Evolutionary conservation across 1,284 basidiomycete genomes (phyloP), one percentile per base, ranked within the genome.

Genomic region (Austroboletus novae-zelandiae): DNA sequence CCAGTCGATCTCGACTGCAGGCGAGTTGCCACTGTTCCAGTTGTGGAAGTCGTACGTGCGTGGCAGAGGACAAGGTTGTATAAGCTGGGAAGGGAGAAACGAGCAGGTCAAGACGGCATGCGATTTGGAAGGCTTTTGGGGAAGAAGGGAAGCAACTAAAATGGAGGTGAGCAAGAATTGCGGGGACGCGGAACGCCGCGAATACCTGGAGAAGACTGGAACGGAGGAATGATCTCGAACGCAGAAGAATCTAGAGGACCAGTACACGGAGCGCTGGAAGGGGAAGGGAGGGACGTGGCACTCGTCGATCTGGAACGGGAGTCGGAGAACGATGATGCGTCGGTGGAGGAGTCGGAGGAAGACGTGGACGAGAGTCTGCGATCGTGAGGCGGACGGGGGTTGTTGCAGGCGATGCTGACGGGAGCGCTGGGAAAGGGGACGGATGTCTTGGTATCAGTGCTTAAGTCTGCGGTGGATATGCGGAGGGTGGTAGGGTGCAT

Each of bases 401-500:
- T 31, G 9, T 55, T 39, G 37, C 48, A 61, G 20, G 50, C 36
- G 23, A 66, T 53, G 10, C 57, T 40, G 10, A 63, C 51, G 43
- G 54, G 61, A 27, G 48, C 54, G 48, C 41, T 50, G 3, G 61
- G 50, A 43, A 29, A 39, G 4, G 61, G 53, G 1, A 51, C 39
- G 8, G 62, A 50, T 15, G 64, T 43, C 35, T 56, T 57, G 25
- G 55, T 54, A 55, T 58, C 51, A 20, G 56, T 50, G 50, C n/a
- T 34, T 20, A 36, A 51, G 48, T 56, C 51, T 41, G 56, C 55
- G 51, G 62, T 54, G 60, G 69, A 68, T 58, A 71, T 70, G 59
- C 74, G 71, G 44, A 73, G 69, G 18, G 71, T 55, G 35, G 80
- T 73, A 1, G 81, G 80, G 57, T 83, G 81, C 80, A 83, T 81